Evolutionary conservation across 163 green algal genomes (phyloP), one percentile per base, ranked within the genome.

Genomic region (Smithsoniella earleae): DNA sequence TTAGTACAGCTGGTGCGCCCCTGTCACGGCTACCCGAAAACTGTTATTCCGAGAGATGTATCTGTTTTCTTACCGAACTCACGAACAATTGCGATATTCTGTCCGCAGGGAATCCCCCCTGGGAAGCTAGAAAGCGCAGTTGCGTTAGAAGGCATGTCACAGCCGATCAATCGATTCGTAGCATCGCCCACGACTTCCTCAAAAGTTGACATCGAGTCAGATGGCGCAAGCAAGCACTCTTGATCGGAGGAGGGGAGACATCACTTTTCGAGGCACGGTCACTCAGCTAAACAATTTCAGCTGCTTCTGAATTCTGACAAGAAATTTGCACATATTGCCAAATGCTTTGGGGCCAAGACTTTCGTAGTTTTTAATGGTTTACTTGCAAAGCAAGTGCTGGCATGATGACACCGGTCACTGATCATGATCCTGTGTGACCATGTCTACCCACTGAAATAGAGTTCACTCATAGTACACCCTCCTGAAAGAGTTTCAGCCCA

Each of bases 1-100:
- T 45, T 69, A 31, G 34, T 6, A n/a, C 58, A 69, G 58, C 25
- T 69, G 58, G 58, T 69, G 58, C 1, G 58, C n/a, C n/a, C n/a
- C 43, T 37, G 8, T 13, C 13, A 10, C 10, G 40, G 10, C 40
- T 49, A 49, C 40, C 13, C 13, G 40, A 10, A 49, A 22, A 13
- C 40, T 22, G 10, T 49, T 49, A 13, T 49, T 22, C 10, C 13
- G 40, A 49, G 13, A 13, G 40, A 10, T 49, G 13, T 13, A 49
- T 49, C 10, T 49, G 40, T 49, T 49, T 49, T 13, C 40, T 22
- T 10, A 49, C 10, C 13, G 40, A 10, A 49, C 40, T 49, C 10
- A 22, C 40, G 40, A 22, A 10, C 10, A 22, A 13, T 49, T 22
- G 40, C n/a, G n/a, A n/a, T n/a, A n/a, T n/a, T n/a, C n/a, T n/a